Percentiles rank a stretch among this genome's conserved stretches.
Evolutionary conservation across 2,329 filamentous ascomycete species (phyloP).

Genomic region (Paecilomyces formosus): DNA sequence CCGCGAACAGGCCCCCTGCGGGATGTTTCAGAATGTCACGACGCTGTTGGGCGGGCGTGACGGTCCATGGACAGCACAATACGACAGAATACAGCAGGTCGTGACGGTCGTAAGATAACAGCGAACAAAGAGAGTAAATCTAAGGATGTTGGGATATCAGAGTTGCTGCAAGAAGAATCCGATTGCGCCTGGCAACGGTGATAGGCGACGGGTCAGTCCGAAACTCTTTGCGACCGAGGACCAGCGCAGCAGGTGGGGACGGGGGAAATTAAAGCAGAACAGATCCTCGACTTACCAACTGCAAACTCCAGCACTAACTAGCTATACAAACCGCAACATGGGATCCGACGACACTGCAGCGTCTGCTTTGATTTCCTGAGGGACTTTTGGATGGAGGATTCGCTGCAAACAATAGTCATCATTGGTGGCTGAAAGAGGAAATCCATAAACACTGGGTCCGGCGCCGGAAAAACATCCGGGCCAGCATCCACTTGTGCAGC

Average conservation of each 20-base stretch:
- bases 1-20: conserved; percentile 4
- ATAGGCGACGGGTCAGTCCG: neutral
- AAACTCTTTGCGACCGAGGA: conserved; percentile 2
- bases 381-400: neutral
- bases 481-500: conserved; percentile 1
- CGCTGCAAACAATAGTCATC: neutral
- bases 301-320: neutral
- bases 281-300: neutral
- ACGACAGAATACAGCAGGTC: conserved; percentile 1
- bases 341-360: neutral
- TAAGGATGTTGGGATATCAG: neutral
- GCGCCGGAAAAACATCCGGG: conserved; percentile 18
- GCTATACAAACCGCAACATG: neutral
- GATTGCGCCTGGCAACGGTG: neutral
- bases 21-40: conserved; percentile 16
- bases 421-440: conserved; percentile 21
- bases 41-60: conserved; percentile 1
- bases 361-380: neutral
- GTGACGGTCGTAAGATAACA: conserved; percentile 15
- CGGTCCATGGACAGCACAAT: conserved; percentile 3
- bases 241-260: neutral
- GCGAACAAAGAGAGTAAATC: conserved; percentile 11
- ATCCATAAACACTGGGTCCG: conserved; percentile 31
- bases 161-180: neutral
- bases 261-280: neutral